Evolutionary conservation across 345 rosid species (phyloP).

Genomic region (Cochlearia excelsa): DNA sequence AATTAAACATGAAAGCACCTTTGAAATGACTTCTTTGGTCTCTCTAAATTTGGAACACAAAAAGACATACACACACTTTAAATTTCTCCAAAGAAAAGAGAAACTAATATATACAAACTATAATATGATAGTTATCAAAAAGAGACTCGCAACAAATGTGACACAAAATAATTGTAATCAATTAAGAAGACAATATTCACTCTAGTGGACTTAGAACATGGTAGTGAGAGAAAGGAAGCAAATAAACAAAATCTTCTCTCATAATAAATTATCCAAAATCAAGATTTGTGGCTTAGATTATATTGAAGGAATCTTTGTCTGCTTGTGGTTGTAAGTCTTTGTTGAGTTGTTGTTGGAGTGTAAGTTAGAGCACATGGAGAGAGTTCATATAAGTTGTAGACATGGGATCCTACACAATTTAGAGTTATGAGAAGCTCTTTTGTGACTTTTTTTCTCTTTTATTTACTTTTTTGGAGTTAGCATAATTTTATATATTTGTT

Average conservation of each 20-base stretch:
- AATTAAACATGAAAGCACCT: slow-evolving; percentile 13
- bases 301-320: slow-evolving; percentile 26
- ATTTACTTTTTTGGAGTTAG: too few species aligned
- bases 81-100: background rate
- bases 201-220: slow-evolving; percentile 37
- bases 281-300: slow-evolving; percentile 24
- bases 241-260: too few species aligned
- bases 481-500: too few species aligned
- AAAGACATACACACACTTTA: background rate
- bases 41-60: slow-evolving; percentile 26
- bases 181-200: slow-evolving; percentile 10
- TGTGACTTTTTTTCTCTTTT: background rate
- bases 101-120: too few species aligned
- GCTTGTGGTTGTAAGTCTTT: slow-evolving; percentile 21
- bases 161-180: slow-evolving; percentile 9
- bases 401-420: slow-evolving; percentile 33
- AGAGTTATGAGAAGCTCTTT: slow-evolving; percentile 24
- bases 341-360: slow-evolving; percentile 34
- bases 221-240: slow-evolving; percentile 19
- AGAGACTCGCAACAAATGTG: too few species aligned
- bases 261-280: slow-evolving; percentile 17
- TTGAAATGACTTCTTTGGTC: slow-evolving; percentile 25
- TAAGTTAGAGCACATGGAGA: slow-evolving; percentile 30
- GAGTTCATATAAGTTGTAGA: slow-evolving; percentile 18
- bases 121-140: too few species aligned